Base-by-base conservation (phyloP, 345 rosid species). In the Pugionium cornutum region DNA sequence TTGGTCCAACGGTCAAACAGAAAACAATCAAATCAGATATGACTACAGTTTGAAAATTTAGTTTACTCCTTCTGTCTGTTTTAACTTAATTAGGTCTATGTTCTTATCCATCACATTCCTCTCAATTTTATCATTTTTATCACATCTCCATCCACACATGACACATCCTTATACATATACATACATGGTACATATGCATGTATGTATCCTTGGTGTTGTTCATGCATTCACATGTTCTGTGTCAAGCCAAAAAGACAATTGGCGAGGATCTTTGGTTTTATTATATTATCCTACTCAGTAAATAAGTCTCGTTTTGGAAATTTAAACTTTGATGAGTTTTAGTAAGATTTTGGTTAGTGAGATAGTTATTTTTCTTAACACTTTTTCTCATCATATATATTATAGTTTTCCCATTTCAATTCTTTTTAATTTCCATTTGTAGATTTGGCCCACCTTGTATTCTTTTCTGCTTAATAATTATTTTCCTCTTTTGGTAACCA, bases 1-100 rank as follows among this genome's bases (percentile, higher is more conserved):
- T 60, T 74, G 73, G 77, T 67, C 77, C 77, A 67, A 67, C 77
- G 73, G 77, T 74, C 77, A 74, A 59, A 74, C 54, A 67, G 59
- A 67, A 67, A 74, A 74, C 68, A 54, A 74, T 74, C 77, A 67
- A 61, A 67, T 74, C 73, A 74, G 28, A 68, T 0, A 67, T 54
- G 59, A 62, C 68, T 54, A 67, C 69, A 53, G 72, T 60, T 66
- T 10, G 10, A 9, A 27, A 48, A 54, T 64, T 64, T 32, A 42
- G 62, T 44, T 45, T 62, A 67, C 63, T 59, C 66, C 27, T 60
- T 61, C 69, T 68, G 67, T 69, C 77, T 47, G 18, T 18, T 67
- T 76, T 53, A 53, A 58, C 65, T 63, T 62, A 73, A 67, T 66
- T 69, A 73, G 74, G 74, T 11, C 64, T 45, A 59, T 75, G 67